Evolutionary conservation across 2,329 filamentous ascomycete genomes (phyloP).

Genomic region (Scedosporium dehoogii): DNA sequence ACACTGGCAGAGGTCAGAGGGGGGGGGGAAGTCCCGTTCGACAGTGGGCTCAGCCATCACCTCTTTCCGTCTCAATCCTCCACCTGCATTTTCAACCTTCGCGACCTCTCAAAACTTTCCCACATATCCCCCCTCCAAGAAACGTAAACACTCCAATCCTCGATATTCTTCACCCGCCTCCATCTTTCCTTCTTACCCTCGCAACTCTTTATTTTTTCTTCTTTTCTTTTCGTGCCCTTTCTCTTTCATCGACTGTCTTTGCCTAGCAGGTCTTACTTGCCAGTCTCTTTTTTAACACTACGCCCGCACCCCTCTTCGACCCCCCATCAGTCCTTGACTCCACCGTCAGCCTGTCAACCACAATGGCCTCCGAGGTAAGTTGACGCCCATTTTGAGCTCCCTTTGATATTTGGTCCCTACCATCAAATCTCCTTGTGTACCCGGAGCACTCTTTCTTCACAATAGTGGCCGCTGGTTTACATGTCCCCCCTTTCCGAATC

Average conservation of each 20-base stretch:
- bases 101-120: neutral
- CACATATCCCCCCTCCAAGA: neutral
- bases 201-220: neutral
- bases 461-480: neutral
- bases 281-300: neutral
- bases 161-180: neutral
- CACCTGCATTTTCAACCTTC: neutral
- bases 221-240: constrained; percentile 1
- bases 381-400: neutral
- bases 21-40: neutral
- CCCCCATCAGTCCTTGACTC: neutral
- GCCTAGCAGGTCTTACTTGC: neutral
- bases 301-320: constrained; percentile 4
- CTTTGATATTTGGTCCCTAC: constrained; percentile 8
- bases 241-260: constrained; percentile 1
- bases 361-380: constrained; percentile 56
- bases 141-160: neutral
- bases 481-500: neutral
- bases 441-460: too few species aligned
- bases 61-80: neutral
- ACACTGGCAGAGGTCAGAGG: neutral
- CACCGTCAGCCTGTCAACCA: constrained; percentile 17
- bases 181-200: neutral
- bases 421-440: neutral
- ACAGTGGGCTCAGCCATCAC: constrained; percentile 2